These are phyloP conservation scores for Russula compacta DNA, from an alignment of 768 basidiomycete genomes.

Conservation along the genomic window DNA sequence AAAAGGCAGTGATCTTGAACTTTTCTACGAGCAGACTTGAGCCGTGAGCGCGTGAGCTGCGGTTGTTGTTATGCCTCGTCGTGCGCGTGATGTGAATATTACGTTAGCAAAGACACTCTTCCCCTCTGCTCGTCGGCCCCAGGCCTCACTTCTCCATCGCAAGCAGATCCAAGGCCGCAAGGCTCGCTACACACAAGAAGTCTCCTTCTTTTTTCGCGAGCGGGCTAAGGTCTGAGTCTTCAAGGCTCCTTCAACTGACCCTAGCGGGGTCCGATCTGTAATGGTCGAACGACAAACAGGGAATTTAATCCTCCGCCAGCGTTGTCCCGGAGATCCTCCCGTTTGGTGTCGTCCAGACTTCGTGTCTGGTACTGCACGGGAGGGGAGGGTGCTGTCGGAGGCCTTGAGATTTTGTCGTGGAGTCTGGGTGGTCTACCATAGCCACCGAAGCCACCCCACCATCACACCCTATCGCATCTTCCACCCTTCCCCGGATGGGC, in stretches of 20 bases:
- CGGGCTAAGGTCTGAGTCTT: conserved; percentile 81
- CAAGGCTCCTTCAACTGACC: conserved; percentile 51
- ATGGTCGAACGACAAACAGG: conserved; percentile 57
- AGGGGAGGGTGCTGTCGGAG: conserved; percentile 14
- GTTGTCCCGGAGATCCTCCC: conserved; percentile 37
- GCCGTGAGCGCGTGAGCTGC: no score
- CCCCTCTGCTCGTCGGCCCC: neutral
- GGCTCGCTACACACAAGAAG: conserved; percentile 47
- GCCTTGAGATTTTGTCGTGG: conserved; percentile 19
- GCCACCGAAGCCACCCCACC: neutral
- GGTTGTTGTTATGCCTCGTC: no score
- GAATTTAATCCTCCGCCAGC: conserved; percentile 31
- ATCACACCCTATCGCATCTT: conserved; percentile 16
- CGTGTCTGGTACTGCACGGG: conserved; percentile 3
- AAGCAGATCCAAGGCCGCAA: conserved; percentile 54
- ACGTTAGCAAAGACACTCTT: neutral
- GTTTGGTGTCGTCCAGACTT: conserved; percentile 29
- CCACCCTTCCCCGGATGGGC: conserved; percentile 13
- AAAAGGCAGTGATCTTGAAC: no score
- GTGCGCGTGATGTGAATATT: conserved; percentile 15
- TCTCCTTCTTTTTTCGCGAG: conserved; percentile 39
- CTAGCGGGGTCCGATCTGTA: conserved; percentile 55
- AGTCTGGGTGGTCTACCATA: conserved; percentile 9
- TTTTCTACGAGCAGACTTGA: no score
- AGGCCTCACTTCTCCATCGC: neutral